Evolutionary conservation across 1,139 yeast species (phyloP).

Genomic region (Keqinozyma sinolaborantium): DNA sequence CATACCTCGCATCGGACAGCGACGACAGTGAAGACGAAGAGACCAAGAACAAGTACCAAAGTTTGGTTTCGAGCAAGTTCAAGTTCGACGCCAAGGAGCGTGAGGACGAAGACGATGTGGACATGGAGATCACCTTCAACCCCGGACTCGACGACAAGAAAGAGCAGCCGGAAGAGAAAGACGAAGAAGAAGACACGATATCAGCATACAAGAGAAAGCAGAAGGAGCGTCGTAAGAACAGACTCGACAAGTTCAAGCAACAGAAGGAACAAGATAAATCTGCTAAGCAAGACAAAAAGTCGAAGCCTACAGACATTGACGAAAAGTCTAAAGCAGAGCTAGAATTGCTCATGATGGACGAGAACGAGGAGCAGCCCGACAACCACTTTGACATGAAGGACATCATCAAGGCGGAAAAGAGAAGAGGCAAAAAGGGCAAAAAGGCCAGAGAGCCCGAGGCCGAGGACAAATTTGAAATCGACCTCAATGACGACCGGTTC

Average conservation of each 20-base stretch:
- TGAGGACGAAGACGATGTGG: constrained; percentile 64
- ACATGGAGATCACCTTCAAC: constrained; percentile 93
- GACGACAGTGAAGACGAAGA: constrained; percentile 50
- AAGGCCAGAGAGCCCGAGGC: constrained; percentile 39
- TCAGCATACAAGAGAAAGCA: constrained; percentile 85
- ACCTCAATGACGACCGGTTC: constrained; percentile 81
- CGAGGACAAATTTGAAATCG: constrained; percentile 67
- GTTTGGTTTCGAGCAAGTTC: constrained; percentile 50
- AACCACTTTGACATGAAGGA: constrained; percentile 81
- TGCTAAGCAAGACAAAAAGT: constrained; percentile 19
- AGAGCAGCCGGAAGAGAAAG: constrained; percentile 16
- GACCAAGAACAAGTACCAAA: constrained; percentile 61
- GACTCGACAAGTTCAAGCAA: constrained; percentile 71
- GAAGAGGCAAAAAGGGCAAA: constrained; percentile 38
- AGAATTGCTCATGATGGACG: constrained; percentile 70
- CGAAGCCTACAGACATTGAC: constrained; percentile 18
- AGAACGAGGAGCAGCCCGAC: constrained; percentile 38
- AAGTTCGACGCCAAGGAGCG: constrained; percentile 26
- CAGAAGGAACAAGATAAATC: constrained; percentile 56
- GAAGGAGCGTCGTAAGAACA: constrained; percentile 82
- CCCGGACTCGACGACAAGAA: constrained; percentile 69
- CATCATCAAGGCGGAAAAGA: constrained; percentile 69
- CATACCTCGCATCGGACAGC: constrained; percentile 88
- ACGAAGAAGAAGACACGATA: constrained; percentile 66
- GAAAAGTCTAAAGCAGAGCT: constrained; percentile 62